These are phyloP conservation scores for Astraeus odoratus DNA, from an alignment of 768 basidiomycete species.

Conservation along the genomic window DNA sequence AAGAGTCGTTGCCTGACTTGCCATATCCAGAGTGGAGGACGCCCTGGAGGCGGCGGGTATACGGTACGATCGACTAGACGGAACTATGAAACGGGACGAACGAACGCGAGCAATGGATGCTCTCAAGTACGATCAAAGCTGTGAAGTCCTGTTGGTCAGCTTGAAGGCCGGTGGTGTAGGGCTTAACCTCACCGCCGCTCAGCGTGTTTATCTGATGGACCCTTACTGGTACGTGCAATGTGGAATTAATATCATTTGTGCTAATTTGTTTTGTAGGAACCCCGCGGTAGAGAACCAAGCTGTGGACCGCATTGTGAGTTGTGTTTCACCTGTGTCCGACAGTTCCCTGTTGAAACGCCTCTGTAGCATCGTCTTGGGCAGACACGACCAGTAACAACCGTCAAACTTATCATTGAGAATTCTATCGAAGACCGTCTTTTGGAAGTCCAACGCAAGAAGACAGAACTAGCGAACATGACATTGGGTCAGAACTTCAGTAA, in stretches of 20 bases:
- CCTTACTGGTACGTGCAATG: constrained; percentile 70
- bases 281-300: constrained; percentile 97
- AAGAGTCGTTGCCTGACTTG: neutral
- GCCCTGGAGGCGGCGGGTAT: constrained; percentile 79
- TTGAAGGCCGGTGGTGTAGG: constrained; percentile 97
- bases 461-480: constrained; percentile 90
- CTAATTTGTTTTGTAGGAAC: constrained; percentile 52
- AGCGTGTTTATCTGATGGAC: constrained; percentile 92
- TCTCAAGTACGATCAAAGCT: constrained; percentile 80
- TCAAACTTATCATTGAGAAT: constrained; percentile 91
- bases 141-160: constrained; percentile 93
- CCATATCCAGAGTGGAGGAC: constrained; percentile 67
- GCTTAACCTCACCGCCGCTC: constrained; percentile 90
- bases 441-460: constrained; percentile 93
- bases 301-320: constrained; percentile 89
- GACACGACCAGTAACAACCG: constrained; percentile 81
- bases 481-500: constrained; percentile 83
- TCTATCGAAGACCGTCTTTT: constrained; percentile 91
- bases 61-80: constrained; percentile 87
- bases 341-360: neutral
- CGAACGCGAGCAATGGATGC: constrained; percentile 88
- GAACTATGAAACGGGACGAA: constrained; percentile 96
- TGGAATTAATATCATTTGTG: constrained; percentile 1
- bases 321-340: neutral
- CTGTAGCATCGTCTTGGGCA: constrained; percentile 91